phyloP scores from a whole-genome alignment of 2,329 filamentous ascomycete species.

The Neurospora sp. region DNA sequence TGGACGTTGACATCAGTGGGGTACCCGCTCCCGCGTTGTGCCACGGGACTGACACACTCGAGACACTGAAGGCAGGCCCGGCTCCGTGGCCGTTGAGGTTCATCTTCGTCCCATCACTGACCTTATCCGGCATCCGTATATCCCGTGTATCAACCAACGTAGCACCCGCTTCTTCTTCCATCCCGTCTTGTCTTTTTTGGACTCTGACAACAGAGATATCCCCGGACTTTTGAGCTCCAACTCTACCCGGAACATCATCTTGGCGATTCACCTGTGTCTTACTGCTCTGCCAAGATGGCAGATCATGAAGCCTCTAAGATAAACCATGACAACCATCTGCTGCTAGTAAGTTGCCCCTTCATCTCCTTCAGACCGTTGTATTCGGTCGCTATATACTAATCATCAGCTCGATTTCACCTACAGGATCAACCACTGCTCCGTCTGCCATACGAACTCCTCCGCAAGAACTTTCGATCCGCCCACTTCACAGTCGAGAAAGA shows the following conservation, averaged over 20 bases:
- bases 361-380: not conserved
- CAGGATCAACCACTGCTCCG: conserved; percentile 92
- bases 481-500: conserved; percentile 69
- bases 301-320: conserved; percentile 55
- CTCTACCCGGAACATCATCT: not conserved
- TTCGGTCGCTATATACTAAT: conserved; percentile 1
- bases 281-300: conserved; percentile 35
- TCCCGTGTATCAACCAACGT: not conserved
- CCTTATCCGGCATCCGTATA: not conserved
- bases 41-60: not conserved
- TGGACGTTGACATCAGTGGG: not conserved
- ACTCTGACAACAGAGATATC: not conserved
- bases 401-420: conserved; percentile 1
- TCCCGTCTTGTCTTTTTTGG: not conserved
- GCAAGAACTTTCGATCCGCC: conserved; percentile 85
- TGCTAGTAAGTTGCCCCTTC: conserved; percentile 45
- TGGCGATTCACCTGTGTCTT: not conserved
- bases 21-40: not conserved
- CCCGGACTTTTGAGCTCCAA: not conserved
- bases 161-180: not conserved
- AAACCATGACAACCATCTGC: conserved; percentile 64
- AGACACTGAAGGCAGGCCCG: not conserved
- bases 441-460: conserved; percentile 82
- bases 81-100: not conserved
- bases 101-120: not conserved